Evolutionary conservation across 108 stramenopile species (phyloP), one percentile per base, ranked within the genome.

Genomic region (Cyclotella cryptica): DNA sequence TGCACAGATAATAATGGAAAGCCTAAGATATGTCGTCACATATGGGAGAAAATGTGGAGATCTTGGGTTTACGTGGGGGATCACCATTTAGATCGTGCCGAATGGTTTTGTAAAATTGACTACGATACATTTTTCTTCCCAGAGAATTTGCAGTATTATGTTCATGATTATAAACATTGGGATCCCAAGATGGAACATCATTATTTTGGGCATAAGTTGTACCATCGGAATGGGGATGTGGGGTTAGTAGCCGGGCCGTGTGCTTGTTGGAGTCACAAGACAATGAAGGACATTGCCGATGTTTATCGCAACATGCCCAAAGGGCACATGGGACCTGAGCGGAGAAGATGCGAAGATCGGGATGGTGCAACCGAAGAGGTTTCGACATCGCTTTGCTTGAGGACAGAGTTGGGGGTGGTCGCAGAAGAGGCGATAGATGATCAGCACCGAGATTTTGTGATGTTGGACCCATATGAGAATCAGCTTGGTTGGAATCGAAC

Each of bases 21-120:
- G 29, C 22, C 51, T 1, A 73, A 60, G 47, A 72, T 73, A 43
- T 80, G 79, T 49, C 45, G 79, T 40, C 71, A 80, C 47, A 80
- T 80, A 21, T 80, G 79, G 79, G 79, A 80, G 46, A 80, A 80
- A 63, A 80, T 80, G 71, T 80, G 79, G 61, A 44, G 69, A 71
- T 63, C 69, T 0, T 77, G 75, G 75, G 12, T 71, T 0, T 77
- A 81, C 40, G 80, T 81, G 14, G 60, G n/a, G 14, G 69, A 72
- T 17, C 40, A 76, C 39, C 69, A 81, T 29, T 10, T 40, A 19
- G 11, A 76, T 42, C 24, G 57, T 9, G 80, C 80, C 13, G 80
- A 81, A 45, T 81, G 80, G 80, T 81, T 81, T 24, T 70, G 68
- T 35, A 81, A 81, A 35, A 59, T 81, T 8, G 80, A 81, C 30